These are phyloP conservation scores for Cicer chorassanicum DNA, from an alignment of 306 rosid species.

Conservation along the genomic window DNA sequence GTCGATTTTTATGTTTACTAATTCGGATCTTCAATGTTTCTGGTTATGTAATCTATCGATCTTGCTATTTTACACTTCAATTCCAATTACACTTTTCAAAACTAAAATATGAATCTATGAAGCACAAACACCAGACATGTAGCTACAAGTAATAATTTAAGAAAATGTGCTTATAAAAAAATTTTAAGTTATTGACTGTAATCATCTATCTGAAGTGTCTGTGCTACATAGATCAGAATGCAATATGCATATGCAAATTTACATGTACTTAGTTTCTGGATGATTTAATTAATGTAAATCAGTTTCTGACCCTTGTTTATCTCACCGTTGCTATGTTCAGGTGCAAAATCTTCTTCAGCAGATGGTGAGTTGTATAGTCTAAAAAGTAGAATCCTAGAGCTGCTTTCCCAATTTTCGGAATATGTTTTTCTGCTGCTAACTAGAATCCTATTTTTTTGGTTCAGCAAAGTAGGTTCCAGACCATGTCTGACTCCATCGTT, in stretches of 20 bases:
- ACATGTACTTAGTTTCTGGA: neutral
- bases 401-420: constrained; percentile 22
- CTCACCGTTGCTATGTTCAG: constrained; percentile 48
- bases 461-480: constrained; percentile 93
- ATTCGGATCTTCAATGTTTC: constrained; percentile 13
- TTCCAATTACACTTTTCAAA: neutral
- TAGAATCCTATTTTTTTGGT: constrained; percentile 20
- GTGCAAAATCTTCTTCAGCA: constrained; percentile 98
- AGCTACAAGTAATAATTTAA: neutral
- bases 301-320: constrained; percentile 33
- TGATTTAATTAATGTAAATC: constrained; percentile 21
- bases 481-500: constrained; percentile 91
- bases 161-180: neutral
- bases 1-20: neutral
- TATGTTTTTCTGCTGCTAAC: constrained; percentile 44
- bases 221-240: neutral
- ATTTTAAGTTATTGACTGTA: neutral
- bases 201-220: neutral
- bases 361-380: constrained; percentile 71
- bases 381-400: constrained; percentile 15
- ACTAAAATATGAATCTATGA: neutral
- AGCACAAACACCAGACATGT: neutral
- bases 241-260: neutral
- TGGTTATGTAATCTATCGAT: neutral
- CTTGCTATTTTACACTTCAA: neutral